These are phyloP conservation scores for Colletotrichum chlorophyti DNA, from an alignment of 2,329 filamentous ascomycete species.

Conservation along the genomic window DNA sequence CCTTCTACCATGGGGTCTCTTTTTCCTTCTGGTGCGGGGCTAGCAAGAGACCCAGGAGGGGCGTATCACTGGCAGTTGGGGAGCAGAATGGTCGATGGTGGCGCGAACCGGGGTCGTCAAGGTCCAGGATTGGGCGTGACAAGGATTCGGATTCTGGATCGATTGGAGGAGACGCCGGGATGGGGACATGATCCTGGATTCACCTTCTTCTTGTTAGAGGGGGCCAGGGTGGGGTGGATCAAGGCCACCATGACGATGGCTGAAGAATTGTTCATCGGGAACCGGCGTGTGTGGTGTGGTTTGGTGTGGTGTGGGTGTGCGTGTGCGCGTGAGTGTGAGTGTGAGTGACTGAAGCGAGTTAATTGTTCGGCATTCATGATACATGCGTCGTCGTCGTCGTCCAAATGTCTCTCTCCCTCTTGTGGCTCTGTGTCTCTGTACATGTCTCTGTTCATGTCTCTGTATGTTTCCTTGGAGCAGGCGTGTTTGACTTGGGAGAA, in stretches of 20 bases:
- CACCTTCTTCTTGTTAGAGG: slow-evolving; percentile 15
- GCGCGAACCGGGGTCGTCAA: slow-evolving; percentile 17
- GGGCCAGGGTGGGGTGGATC: slow-evolving; percentile 15
- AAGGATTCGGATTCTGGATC: slow-evolving; percentile 25
- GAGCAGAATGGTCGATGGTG: slow-evolving; percentile 24
- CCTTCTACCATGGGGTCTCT: no score
- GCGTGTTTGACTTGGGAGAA: neutral
- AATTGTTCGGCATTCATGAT: no score
- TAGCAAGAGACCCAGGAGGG: slow-evolving; percentile 19
- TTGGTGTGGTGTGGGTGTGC: neutral
- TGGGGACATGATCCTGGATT: slow-evolving; percentile 17
- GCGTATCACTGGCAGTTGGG: slow-evolving; percentile 18
- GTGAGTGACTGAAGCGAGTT: neutral
- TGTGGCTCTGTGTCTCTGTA: slow-evolving; percentile 5
- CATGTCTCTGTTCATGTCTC: neutral
- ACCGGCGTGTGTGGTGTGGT: slow-evolving; percentile 12
- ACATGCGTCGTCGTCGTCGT: slow-evolving; percentile 10
- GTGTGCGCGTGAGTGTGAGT: neutral
- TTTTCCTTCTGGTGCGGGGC: slow-evolving; percentile 22
- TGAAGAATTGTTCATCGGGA: slow-evolving; percentile 29
- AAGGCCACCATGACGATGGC: slow-evolving; percentile 20
- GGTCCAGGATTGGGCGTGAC: slow-evolving; percentile 14
- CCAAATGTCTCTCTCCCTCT: slow-evolving; percentile 1
- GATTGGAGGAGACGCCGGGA: slow-evolving; percentile 17
- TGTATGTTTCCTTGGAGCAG: neutral